A percentile compares a stretch with the other conserved stretches of the same genome.
Evolutionary conservation across 441 rosid genomes (phyloP).

Genomic region (Biscutella auriculata): DNA sequence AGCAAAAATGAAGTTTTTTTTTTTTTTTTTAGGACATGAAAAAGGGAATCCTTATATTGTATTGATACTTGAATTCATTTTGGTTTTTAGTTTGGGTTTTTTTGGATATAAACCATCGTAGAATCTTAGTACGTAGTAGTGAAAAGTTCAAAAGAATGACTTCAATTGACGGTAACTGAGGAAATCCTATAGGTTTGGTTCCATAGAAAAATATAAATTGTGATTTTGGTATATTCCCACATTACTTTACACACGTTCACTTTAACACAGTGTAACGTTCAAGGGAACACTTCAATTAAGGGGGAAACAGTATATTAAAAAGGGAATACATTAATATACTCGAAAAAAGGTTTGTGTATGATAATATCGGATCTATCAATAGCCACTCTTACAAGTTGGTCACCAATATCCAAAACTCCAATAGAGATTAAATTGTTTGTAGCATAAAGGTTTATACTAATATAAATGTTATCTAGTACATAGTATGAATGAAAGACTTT

Average conservation of each 20-base stretch:
- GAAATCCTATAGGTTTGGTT: background rate
- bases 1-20: too few species aligned
- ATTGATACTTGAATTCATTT: too few species aligned
- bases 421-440: too few species aligned
- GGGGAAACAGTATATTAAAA: too few species aligned
- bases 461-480: too few species aligned
- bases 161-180: constrained; percentile 11
- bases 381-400: background rate
- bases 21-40: too few species aligned
- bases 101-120: too few species aligned
- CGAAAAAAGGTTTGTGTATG: background rate
- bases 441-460: background rate
- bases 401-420: too few species aligned
- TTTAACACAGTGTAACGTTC: background rate
- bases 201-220: background rate
- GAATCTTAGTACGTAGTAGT: too few species aligned
- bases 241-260: background rate
- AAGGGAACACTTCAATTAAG: background rate
- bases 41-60: too few species aligned
- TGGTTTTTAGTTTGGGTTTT: too few species aligned
- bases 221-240: background rate
- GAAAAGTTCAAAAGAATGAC: constrained; percentile 6
- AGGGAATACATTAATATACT: background rate
- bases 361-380: background rate
- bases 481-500: too few species aligned